These are phyloP conservation scores for Gossypium davidsonii DNA, from an alignment of 441 rosid genomes.

Conservation along the genomic window DNA sequence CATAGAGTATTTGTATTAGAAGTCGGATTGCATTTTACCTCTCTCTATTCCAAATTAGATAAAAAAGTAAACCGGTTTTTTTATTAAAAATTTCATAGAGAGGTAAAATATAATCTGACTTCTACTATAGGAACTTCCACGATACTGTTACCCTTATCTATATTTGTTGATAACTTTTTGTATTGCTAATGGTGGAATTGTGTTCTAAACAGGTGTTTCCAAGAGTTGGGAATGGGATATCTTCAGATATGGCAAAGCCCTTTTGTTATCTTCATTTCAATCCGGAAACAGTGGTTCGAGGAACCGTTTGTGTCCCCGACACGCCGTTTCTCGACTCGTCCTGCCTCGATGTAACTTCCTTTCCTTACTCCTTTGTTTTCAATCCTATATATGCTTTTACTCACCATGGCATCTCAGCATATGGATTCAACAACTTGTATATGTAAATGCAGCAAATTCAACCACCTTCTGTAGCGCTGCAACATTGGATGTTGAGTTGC, in stretches of 20 bases:
- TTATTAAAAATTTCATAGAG: too few species aligned
- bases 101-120: rapidly evolving
- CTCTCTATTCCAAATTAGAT: too few species aligned
- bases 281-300: constrained; percentile 38
- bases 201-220: constrained; percentile 38
- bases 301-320: constrained; percentile 42
- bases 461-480: constrained; percentile 19
- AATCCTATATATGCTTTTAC: background rate
- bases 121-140: too few species aligned
- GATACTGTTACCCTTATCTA: background rate
- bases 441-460: constrained; percentile 43
- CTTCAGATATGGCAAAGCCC: constrained; percentile 41
- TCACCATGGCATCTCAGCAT: background rate
- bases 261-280: constrained; percentile 47
- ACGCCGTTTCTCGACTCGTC: constrained; percentile 37
- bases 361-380: background rate
- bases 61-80: too few species aligned
- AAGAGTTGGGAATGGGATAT: constrained; percentile 40
- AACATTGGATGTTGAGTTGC: constrained; percentile 64
- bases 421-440: background rate
- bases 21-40: too few species aligned
- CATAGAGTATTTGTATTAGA: too few species aligned
- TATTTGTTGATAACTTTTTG: background rate
- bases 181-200: constrained; percentile 1
- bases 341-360: constrained; percentile 42